Evolutionary conservation across 352 stramenopile genomes (phyloP), one percentile per base, ranked within the genome.

Genomic region (Pythium vanterpoolii): DNA sequence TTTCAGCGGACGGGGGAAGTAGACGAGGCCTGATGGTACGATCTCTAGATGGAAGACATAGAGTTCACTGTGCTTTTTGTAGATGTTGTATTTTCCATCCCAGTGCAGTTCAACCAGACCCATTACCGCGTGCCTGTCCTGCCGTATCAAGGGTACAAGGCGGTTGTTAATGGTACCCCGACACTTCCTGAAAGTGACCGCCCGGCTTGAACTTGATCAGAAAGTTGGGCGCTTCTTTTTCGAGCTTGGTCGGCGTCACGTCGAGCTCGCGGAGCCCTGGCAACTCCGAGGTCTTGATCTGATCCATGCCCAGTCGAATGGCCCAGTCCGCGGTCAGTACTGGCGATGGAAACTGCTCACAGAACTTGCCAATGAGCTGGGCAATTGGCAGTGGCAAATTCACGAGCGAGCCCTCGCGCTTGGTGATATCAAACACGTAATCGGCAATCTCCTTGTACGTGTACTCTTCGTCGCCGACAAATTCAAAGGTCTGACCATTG

Each of bases 381-480:
- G 87, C 88, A 45, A 90, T 63, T 14, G 77, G 76, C 42, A 93
- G 62, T 52, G 87, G 86, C 62, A 96, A 61, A 72, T 96, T 93
- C 62, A 96, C 69, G 34, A 96, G 60, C 48, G 66, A 83, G 44
- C 85, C 70, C 44, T 90, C 75, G 55, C 73, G 69, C 69, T 92
- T 89, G 51, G 83, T 96, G 55, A 83, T 73, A 56, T 99, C 93
- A 60, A 97, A 97, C 36, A 98, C 89, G 72, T 98, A 99, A 62
- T 98, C 90, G 18, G 87, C 95, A n/a, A 99, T 68, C 71, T 99
- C 95, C 65, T 96, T 96, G 74, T 97, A 93, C 52, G 96, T 96
- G 69, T 98, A 99, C 75, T 98, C 93, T 50, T 98, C 88, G 24
- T 97, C 91, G 31, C 97, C 97, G 52, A 97, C 96, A 62, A 98